A percentile compares a stretch with the other conserved stretches of the same genome.
phyloP scores from a whole-genome alignment of 2,329 filamentous ascomycete species.

The Fusarium sp. region DNA sequence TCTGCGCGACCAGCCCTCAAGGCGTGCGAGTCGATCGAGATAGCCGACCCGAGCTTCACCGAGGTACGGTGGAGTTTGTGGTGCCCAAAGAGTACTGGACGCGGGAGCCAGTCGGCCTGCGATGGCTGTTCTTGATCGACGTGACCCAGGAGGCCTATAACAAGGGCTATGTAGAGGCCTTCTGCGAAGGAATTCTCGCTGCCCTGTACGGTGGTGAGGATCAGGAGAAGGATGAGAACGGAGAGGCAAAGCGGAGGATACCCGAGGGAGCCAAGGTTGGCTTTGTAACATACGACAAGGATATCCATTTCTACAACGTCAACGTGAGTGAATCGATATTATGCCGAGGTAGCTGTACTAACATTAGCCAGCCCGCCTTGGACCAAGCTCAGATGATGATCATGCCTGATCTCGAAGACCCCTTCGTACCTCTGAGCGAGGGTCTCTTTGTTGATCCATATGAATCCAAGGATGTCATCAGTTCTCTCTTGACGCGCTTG shows the following conservation, averaged over 20 bases:
- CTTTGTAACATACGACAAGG: constrained; percentile 95
- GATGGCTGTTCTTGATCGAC: constrained; percentile 92
- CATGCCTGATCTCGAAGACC: constrained; percentile 97
- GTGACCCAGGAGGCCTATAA: constrained; percentile 92
- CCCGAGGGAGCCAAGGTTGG: constrained; percentile 88
- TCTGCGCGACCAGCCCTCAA: constrained; percentile 87
- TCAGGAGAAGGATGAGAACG: constrained; percentile 61
- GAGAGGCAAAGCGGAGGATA: constrained; percentile 68
- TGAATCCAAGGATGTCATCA: constrained; percentile 88
- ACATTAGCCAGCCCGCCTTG: constrained; percentile 69
- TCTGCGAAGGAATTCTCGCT: constrained; percentile 87
- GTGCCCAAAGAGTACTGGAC: constrained; percentile 99
- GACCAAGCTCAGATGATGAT: constrained; percentile 97
- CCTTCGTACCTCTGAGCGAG: constrained; percentile 91
- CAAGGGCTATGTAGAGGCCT: constrained; percentile 88
- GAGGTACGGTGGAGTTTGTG: constrained; percentile 94
- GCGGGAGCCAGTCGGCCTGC: constrained; percentile 88
- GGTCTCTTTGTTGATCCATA: constrained; percentile 95
- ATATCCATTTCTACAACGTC: constrained; percentile 98
- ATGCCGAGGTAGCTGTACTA: constrained; percentile 9
- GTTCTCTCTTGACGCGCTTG: constrained; percentile 83
- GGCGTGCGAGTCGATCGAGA: constrained; percentile 89
- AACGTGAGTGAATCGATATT: constrained; percentile 67
- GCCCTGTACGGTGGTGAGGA: constrained; percentile 82
- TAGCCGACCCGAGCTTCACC: constrained; percentile 87